These are phyloP conservation scores for Moricandia arvensis DNA, from an alignment of 345 rosid species.

Conservation along the genomic window DNA sequence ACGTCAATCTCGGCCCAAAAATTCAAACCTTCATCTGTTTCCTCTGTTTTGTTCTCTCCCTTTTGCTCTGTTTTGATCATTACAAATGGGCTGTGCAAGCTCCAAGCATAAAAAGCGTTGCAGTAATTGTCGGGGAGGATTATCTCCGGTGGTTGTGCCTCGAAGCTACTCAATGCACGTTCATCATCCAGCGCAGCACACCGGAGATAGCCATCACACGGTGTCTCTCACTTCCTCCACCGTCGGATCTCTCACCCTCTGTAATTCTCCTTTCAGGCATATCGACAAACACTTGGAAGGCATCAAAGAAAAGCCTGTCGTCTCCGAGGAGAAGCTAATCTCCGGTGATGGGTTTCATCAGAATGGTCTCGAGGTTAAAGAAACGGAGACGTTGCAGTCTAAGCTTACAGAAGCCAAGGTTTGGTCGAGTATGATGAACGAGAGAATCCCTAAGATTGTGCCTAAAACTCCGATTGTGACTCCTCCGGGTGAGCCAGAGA, in stretches of 20 bases:
- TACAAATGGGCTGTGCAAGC: slow-evolving; percentile 77
- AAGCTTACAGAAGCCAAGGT: slow-evolving; percentile 67
- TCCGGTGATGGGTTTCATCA: slow-evolving; percentile 8
- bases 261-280: slow-evolving; percentile 27
- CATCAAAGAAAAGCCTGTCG: slow-evolving; percentile 5
- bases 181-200: slow-evolving; percentile 58
- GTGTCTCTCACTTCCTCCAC: slow-evolving; percentile 86
- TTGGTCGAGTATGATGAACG: slow-evolving; percentile 81
- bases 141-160: slow-evolving; percentile 64
- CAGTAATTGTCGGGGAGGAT: slow-evolving; percentile 52
- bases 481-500: slow-evolving; percentile 94
- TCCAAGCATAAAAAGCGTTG: slow-evolving; percentile 64
- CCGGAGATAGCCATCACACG: slow-evolving; percentile 66
- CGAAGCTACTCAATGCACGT: slow-evolving; percentile 75
- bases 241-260: slow-evolving; percentile 60
- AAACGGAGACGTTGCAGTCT: slow-evolving; percentile 3
- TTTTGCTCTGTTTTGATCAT: not conserved
- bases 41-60: not conserved
- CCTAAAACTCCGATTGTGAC: slow-evolving; percentile 72
- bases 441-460: slow-evolving; percentile 61
- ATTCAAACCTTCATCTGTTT: not conserved
- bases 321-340: slow-evolving; percentile 21
- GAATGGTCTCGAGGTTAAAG: not conserved
- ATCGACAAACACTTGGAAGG: slow-evolving; percentile 25
- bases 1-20: slow-evolving; percentile 16